Base-by-base conservation (phyloP, 2,329 filamentous ascomycete species). In the Sporothrix protearum region DNA sequence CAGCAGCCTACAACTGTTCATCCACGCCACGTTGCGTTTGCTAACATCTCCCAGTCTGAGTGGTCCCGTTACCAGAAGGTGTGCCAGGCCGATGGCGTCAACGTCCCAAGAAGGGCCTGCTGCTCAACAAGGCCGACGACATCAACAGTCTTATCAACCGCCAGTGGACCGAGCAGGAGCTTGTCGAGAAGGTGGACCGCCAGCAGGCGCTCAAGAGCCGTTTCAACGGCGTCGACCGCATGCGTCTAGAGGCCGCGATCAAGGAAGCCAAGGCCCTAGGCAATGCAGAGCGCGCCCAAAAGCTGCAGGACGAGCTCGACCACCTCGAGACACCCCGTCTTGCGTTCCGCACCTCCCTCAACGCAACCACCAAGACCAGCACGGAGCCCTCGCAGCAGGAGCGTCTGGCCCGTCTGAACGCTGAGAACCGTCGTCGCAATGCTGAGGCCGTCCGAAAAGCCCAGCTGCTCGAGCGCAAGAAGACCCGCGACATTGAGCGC, bases 361-460 rank as follows among this genome's bases (percentile, higher is more conserved):
- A 85, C 45, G 79, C 83, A 33, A 78, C 80, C 39, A 89, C 88
- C 77, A 86, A 86, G 74, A 83, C 85, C 33, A 57, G 39, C 53
- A 55, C 36, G 3, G 63, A 53, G 42, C 55, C 86, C 45, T 85
- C 84, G 12, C 91, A 96, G 79, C 93, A 95, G 79, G 93, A 97
- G 75, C 90, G 92, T 36, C 86, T 98, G 30, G 92, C 92, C 0
- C 87, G 91, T 77, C 85, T 97, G 75, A 99, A 99, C 81, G 85
- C 88, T 36, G 89, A 92, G 78, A 97, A 97, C 80, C 90, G 95
- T 73, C 89, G 90, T 72, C 87, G 90, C 76, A 97, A 97, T 78
- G 87, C 88, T n/a, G 92, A 97, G 78, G 90, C 92, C 64, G 92
- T 98, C n/a, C 92, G 95, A 73, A 92, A 92, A 80, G 95, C 94